Conservation (phyloP, 371 early-diverging fungal species). For the Rhizopus sp. region DNA sequence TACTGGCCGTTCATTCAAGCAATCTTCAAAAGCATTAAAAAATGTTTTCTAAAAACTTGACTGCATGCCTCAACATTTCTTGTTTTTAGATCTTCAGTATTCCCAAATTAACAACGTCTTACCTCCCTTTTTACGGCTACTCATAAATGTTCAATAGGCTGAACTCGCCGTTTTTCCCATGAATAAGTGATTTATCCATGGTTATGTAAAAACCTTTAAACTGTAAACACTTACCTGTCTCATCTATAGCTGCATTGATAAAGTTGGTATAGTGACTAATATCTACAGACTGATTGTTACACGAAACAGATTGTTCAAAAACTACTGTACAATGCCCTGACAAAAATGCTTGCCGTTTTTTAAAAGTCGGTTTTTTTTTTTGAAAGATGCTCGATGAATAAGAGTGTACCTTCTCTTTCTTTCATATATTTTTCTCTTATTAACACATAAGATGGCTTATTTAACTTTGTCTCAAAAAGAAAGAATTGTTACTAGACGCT, state of each 20-base stretch:
- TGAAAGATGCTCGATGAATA: too few relatives aligned
- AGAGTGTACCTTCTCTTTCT: too few relatives aligned
- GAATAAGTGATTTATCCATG: conserved; percentile 13
- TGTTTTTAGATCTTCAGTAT: conserved; percentile 8
- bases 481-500: too few relatives aligned
- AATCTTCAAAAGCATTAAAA: conserved; percentile 14
- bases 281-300: too few relatives aligned
- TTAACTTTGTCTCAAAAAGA: too few relatives aligned
- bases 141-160: too few relatives aligned
- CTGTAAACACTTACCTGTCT: conserved; percentile 6
- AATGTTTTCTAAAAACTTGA: conserved; percentile 11
- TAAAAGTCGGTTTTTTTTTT: conserved; percentile 9
- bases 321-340: too few relatives aligned
- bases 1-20: conserved; percentile 8
- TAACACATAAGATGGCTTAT: too few relatives aligned
- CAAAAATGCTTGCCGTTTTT: conserved; percentile 15
- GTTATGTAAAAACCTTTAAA: conserved; percentile 6
- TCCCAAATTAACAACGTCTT: conserved; percentile 2
- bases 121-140: conserved; percentile 2
- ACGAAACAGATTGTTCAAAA: too few relatives aligned
- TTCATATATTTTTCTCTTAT: too few relatives aligned
- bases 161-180: too few relatives aligned
- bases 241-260: conserved; percentile 5
- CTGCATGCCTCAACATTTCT: conserved; percentile 6
- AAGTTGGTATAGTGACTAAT: conserved; percentile 24